Evolutionary conservation across 225 moss, liverwort and hornwort species (phyloP).

Genomic region (Asterella californica): DNA sequence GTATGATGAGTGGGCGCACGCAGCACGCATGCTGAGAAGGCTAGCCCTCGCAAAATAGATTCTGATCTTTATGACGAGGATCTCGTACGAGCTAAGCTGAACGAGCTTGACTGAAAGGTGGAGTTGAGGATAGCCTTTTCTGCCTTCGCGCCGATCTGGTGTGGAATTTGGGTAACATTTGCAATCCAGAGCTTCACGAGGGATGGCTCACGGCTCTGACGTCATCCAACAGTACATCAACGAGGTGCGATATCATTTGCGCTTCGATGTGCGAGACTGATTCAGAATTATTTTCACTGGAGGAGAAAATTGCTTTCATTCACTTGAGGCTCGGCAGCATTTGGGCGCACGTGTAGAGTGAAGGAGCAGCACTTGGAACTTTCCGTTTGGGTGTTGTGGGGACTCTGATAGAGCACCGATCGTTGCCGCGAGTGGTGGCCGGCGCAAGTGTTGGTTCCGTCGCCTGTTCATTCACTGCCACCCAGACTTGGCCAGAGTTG

Average conservation of each 20-base stretch:
- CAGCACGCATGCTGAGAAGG: slow-evolving; percentile 80
- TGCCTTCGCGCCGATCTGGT: slow-evolving; percentile 94
- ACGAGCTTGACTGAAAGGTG: slow-evolving; percentile 86
- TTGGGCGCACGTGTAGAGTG: slow-evolving; percentile 94
- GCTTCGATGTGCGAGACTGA: slow-evolving; percentile 88
- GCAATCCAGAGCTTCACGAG: slow-evolving; percentile 95
- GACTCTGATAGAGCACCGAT: slow-evolving; percentile 84
- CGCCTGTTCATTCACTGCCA: slow-evolving; percentile 97
- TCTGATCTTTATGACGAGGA: slow-evolving; percentile 85
- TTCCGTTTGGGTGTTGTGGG: slow-evolving; percentile 95
- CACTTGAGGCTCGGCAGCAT: slow-evolving; percentile 94
- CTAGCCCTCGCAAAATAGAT: slow-evolving; percentile 55
- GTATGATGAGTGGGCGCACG: slow-evolving; percentile 96
- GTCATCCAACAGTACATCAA: slow-evolving; percentile 93
- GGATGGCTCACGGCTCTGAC: slow-evolving; percentile 79
- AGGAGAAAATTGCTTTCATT: slow-evolving; percentile 93
- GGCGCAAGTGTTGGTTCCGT: slow-evolving; percentile 98
- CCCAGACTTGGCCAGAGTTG: slow-evolving; percentile 93
- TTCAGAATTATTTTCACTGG: slow-evolving; percentile 75
- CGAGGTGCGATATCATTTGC: slow-evolving; percentile 88
- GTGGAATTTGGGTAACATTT: slow-evolving; percentile 93
- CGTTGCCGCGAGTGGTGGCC: slow-evolving; percentile 93
- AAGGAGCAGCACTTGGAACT: slow-evolving; percentile 90
- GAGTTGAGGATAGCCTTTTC: slow-evolving; percentile 89
- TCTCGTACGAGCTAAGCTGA: slow-evolving; percentile 67